Evolutionary conservation across 176 grass and related monocot genomes (phyloP).

Genomic region (Tillandsia fasciculata): DNA sequence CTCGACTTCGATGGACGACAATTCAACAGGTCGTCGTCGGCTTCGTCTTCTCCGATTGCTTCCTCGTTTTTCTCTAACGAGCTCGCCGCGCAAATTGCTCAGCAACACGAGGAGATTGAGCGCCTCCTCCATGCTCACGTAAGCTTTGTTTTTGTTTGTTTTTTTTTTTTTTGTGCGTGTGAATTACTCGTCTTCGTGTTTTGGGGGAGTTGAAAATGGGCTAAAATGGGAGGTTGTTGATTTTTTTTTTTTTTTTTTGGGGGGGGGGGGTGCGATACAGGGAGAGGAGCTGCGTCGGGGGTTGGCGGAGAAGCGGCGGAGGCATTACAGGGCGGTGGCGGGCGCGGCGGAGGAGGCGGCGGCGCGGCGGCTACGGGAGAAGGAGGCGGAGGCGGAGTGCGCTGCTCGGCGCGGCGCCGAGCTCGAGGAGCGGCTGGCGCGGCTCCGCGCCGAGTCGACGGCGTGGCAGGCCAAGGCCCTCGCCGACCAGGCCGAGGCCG

Average conservation of each 20-base stretch:
- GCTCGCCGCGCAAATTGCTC: conserved; percentile 41
- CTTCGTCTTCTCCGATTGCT: conserved; percentile 18
- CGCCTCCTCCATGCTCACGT: conserved; percentile 60
- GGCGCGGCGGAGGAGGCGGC: conserved; percentile 30
- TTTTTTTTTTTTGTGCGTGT: neutral
- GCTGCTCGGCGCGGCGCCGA: conserved; percentile 32
- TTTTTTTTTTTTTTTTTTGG: neutral
- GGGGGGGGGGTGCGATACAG: conserved; percentile 11
- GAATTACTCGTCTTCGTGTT: neutral
- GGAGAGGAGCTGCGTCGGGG: conserved; percentile 38
- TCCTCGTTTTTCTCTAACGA: conserved; percentile 37
- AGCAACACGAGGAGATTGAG: conserved; percentile 46
- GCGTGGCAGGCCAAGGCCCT: conserved; percentile 64
- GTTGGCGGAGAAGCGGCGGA: conserved; percentile 26
- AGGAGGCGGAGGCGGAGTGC: conserved; percentile 42
- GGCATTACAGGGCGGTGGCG: conserved; percentile 39
- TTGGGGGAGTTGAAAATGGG: neutral
- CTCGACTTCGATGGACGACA: conserved; percentile 36
- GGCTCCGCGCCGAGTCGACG: conserved; percentile 38
- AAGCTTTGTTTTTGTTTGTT: neutral
- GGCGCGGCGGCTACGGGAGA: conserved; percentile 33
- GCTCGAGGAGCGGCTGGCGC: conserved; percentile 46
- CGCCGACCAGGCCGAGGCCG: conserved; percentile 49
- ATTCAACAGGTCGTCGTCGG: neutral
- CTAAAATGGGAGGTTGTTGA: neutral